Evolutionary conservation across 768 basidiomycete genomes (phyloP), one percentile per base, ranked within the genome.

Genomic region (Cubamyces sp.): DNA sequence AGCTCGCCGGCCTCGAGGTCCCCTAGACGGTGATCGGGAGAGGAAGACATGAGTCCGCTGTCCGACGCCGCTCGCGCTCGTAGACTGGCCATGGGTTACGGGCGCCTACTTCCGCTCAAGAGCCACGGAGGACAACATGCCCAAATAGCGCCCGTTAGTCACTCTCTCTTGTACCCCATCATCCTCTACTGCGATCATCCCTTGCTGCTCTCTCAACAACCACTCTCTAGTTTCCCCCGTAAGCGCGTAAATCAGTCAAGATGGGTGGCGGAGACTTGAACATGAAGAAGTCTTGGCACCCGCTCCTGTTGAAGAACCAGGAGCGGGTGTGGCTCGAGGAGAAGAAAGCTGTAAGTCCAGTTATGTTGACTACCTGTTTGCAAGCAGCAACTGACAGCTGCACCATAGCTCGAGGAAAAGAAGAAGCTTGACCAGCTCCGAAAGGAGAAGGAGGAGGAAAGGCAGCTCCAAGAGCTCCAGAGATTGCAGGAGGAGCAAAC

Each of bases 211-310:
- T 19, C 54, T 37, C 34, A 45, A 57, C 54, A 60, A 54, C 61
- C 61, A 16, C 60, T 61, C 50, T 46, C 57, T 55, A 43, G 48
- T 49, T 34, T 42, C 57, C 23, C 57, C 49, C 19, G 19, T 47
- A 61, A 51, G 45, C 37, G 37, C 18, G 53, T 61, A 58, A 72
- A 53, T 64, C 57, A 71, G 68, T 69, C 82, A 97, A 90, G 70
- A 98, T 98, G 96, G 96, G 96, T 86, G 95, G 96, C 61, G 96
- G 92, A 64, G 96, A 98, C 76, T 82, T 98, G 74, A 98, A 98
- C 73, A 98, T 98, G 96, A 97, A 92, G 78, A 96, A 97, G 84
- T 95, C 93, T 66, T 98, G 96, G 96, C 96, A 98, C 75, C 96
- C 96, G 84, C 88, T 95, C 83, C 91, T 96, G 77, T 77, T 97